phyloP scores from a whole-genome alignment of 257 asterid genomes.

The Jacaranda mimosifolia region DNA sequence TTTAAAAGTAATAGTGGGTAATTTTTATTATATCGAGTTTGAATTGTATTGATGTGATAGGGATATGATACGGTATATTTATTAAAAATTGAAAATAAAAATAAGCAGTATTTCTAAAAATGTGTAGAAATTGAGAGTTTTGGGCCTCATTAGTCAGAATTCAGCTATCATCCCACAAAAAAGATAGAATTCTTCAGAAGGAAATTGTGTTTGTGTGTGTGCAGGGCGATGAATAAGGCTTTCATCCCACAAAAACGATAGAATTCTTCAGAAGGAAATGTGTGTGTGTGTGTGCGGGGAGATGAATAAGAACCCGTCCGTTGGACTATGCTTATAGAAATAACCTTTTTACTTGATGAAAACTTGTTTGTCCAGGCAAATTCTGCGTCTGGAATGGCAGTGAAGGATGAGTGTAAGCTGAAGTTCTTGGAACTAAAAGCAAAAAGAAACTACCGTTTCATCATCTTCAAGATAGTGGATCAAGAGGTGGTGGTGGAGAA shows the following conservation, averaged over 20 bases:
- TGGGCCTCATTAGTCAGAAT: not conserved
- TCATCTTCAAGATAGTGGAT: constrained; percentile 68
- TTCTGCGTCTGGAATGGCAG: constrained; percentile 81
- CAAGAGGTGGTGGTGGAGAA: constrained; percentile 80
- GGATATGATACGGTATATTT: too few relatives aligned
- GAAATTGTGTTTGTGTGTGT: too few relatives aligned
- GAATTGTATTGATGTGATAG: too few relatives aligned
- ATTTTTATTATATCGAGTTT: too few relatives aligned
- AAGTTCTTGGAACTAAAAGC: constrained; percentile 76
- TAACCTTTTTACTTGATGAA: not conserved
- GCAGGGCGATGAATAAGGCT: too few relatives aligned
- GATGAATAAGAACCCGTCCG: not conserved
- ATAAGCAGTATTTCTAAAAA: too few relatives aligned
- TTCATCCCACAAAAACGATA: too few relatives aligned
- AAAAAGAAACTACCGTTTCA: constrained; percentile 77
- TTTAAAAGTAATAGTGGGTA: too few relatives aligned
- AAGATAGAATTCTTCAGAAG: not conserved
- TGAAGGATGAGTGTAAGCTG: constrained; percentile 76
- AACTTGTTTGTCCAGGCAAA: constrained; percentile 58
- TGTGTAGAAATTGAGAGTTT: too few relatives aligned
- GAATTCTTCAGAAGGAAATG: too few relatives aligned
- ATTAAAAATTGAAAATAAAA: too few relatives aligned
- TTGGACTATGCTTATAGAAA: not conserved
- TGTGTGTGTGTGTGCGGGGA: too few relatives aligned
- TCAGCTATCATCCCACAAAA: not conserved